These are phyloP conservation scores for Vanrija humicola DNA, from an alignment of 1,284 basidiomycete species.

Conservation along the genomic window DNA sequence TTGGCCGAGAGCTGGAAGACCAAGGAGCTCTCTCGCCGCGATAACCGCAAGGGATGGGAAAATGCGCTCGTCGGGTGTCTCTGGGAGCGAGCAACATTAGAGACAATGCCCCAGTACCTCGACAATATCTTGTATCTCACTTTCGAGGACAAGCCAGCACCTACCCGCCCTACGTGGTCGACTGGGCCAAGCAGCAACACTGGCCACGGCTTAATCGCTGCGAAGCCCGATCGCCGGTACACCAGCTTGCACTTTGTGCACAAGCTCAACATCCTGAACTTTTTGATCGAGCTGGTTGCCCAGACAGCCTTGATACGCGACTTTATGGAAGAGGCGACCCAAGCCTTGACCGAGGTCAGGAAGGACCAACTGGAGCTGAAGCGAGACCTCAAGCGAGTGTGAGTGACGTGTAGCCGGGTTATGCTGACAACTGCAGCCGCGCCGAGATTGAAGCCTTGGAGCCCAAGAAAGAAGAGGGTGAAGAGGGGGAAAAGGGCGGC, in stretches of 20 bases:
- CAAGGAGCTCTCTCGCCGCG: constrained; percentile 33
- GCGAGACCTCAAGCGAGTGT: constrained; percentile 79
- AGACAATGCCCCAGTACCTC: constrained; percentile 69
- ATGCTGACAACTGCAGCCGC: constrained; percentile 27
- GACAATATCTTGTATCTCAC: constrained; percentile 70
- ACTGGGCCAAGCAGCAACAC: constrained; percentile 46
- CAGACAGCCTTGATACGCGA: constrained; percentile 81
- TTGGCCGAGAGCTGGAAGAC: constrained; percentile 31
- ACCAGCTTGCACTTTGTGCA: constrained; percentile 67
- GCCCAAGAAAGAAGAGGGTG: constrained; percentile 48
- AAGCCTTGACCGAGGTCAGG: constrained; percentile 80
- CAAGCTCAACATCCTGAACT: constrained; percentile 78
- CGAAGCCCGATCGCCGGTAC: constrained; percentile 63
- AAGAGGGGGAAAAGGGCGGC: constrained; percentile 53
- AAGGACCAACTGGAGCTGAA: constrained; percentile 96
- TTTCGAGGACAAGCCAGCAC: constrained; percentile 54
- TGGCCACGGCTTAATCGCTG: constrained; percentile 33
- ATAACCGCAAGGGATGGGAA: constrained; percentile 60
- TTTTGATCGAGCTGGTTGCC: constrained; percentile 83
- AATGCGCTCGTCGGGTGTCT: constrained; percentile 78
- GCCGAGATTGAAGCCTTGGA: constrained; percentile 46
- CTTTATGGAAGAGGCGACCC: constrained; percentile 86
- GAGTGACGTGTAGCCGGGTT: constrained; percentile 45
- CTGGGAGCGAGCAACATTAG: constrained; percentile 78
- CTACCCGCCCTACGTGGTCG: constrained; percentile 46